Conservation (phyloP, 2,329 filamentous ascomycete species). For the Knoxdaviesia capensis region DNA sequence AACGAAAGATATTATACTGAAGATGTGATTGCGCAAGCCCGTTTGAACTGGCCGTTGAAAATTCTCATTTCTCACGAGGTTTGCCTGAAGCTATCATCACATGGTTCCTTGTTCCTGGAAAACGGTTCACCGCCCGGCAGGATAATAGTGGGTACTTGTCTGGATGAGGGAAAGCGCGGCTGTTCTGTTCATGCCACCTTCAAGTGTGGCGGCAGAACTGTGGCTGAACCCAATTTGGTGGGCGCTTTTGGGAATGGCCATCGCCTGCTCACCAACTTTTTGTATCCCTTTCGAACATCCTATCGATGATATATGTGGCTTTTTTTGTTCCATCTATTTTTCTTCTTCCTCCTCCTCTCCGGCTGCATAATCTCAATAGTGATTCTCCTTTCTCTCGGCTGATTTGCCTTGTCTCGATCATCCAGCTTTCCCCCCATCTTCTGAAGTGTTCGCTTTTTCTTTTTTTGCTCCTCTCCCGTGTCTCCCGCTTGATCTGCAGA, state of each 20-base stretch:
- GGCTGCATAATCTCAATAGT: background rate
- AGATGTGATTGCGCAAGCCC: no score
- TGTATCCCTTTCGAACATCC: no score
- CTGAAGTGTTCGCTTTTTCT: background rate
- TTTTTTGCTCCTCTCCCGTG: background rate
- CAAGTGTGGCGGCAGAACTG: conserved; percentile 3
- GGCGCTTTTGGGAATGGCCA: no score
- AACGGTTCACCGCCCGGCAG: conserved; percentile 17
- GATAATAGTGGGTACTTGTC: conserved; percentile 9
- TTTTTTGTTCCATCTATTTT: no score
- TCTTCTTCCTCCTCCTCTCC: background rate
- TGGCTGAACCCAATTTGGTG: no score
- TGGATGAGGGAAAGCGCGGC: conserved; percentile 15
- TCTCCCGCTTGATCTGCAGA: background rate
- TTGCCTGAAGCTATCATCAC: no score
- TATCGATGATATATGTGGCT: no score
- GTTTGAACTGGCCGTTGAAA: no score
- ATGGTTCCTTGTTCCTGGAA: no score
- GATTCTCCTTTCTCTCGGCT: background rate
- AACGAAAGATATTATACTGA: no score
- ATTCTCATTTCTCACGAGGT: no score
- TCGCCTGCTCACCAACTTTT: no score
- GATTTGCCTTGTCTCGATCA: background rate
- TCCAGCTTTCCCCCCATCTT: conserved; percentile 1
- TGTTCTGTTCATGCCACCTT: conserved; percentile 19